Percentiles rank a stretch among this genome's conserved stretches.
These are phyloP conservation scores for Hyphopichia wangnamkhiaoensis DNA, from an alignment of 1,139 yeast genomes.

Conservation along the genomic window DNA sequence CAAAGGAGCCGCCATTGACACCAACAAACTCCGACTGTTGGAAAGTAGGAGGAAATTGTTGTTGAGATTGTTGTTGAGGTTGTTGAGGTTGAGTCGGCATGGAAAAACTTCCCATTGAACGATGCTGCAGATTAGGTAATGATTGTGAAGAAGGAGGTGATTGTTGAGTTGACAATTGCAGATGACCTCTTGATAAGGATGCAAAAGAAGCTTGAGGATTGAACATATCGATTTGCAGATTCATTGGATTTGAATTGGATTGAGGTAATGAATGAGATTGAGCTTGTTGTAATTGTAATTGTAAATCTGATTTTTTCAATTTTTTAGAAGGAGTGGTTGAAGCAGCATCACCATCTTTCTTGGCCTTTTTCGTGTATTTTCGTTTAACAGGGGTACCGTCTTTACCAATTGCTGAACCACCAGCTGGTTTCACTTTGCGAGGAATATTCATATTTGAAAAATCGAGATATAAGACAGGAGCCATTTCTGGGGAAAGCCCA, in stretches of 20 bases:
- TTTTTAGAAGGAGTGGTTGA: conserved; percentile 36
- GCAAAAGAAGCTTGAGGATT: conserved; percentile 18
- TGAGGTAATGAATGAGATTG: not conserved
- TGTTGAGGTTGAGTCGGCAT: conserved; percentile 10
- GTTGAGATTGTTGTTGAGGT: conserved; percentile 10
- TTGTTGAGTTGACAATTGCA: conserved; percentile 29
- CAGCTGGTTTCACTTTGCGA: conserved; percentile 42
- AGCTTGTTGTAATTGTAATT: conserved; percentile 24
- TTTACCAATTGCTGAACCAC: conserved; percentile 23
- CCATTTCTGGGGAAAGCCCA: conserved; percentile 54
- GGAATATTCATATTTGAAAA: conserved; percentile 47
- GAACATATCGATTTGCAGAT: conserved; percentile 1
- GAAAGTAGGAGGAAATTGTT: conserved; percentile 25
- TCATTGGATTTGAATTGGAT: not conserved
- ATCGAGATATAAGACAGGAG: conserved; percentile 54
- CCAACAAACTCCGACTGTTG: conserved; percentile 29
- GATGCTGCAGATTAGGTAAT: conserved; percentile 7
- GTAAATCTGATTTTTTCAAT: conserved; percentile 18
- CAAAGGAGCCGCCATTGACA: conserved; percentile 12
- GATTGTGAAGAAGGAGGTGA: conserved; percentile 2
- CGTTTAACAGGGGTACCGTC: conserved; percentile 49
- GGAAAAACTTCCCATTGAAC: not conserved
- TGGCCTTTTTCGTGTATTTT: conserved; percentile 41
- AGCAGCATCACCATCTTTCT: conserved; percentile 29
- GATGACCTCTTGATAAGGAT: conserved; percentile 14